Evolutionary conservation across 176 grass and related monocot genomes (phyloP), one percentile per base, ranked within the genome.

Genomic region (Carex parvula): DNA sequence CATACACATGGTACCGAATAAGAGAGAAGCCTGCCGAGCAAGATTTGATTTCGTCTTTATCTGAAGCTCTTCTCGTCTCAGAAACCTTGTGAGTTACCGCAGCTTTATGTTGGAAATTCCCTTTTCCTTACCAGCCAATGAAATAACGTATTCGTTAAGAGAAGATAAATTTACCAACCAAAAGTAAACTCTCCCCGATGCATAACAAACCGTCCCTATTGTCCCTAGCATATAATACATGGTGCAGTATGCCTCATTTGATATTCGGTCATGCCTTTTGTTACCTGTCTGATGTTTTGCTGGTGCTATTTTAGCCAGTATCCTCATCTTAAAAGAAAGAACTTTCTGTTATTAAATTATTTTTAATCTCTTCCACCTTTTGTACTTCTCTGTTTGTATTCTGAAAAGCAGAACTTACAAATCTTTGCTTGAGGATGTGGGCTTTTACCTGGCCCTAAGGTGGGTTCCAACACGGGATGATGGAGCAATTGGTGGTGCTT

Each of bases 381-480:
- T 81, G 37, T 77, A 50, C 75, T 81, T 66, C 63, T 68, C 32
- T 68, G 32, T 44, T 73, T 92, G 86, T 64, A 86, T 88, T 84
- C 17, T 55, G 26, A 74, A 70, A 89, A 85, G 70, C 90, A 99
- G 93, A 92, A 86, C 87, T 69, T 95, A 99, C 69, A 92, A 87
- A 84, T 77, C 90, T 32, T 94, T 87, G 29, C 86, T 99, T 65
- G 85, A 90, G 83, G 93, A 99, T 87, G 88, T 99, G 85, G 90
- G 87, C n/a, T 94, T 78, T 64, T 94, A 93, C 81, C 86, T 99
- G 56, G 84, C 90, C 69, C 78, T 95, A 88, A 77, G 37, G 70
- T 99, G 96, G 96, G 85, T 94, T 87, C 96, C 96, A 79, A 90
- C 85, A 84, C 93, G 93, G 61, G 85, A 22, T 89, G 96, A 99